These are phyloP conservation scores for Cymbopogon citratus DNA, from an alignment of 176 grass and related monocot species.

Conservation along the genomic window DNA sequence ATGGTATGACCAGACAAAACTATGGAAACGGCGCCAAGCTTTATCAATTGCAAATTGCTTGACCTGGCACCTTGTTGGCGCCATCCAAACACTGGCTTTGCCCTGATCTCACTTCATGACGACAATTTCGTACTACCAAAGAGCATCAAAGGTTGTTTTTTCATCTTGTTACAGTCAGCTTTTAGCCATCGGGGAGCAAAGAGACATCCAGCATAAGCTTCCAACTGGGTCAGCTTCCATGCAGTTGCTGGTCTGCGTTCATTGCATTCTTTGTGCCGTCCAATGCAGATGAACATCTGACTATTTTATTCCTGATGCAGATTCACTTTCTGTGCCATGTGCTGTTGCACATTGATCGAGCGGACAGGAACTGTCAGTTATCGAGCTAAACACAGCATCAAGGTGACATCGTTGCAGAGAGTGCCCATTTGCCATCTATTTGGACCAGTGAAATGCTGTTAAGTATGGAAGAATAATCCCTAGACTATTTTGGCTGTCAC, in stretches of 20 bases:
- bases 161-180: background rate
- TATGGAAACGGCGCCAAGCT: background rate
- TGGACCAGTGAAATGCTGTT: background rate
- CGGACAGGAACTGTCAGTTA: background rate
- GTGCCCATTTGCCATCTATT: background rate
- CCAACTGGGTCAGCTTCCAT: constrained; percentile 29
- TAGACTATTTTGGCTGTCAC: background rate
- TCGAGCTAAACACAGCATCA: background rate
- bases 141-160: background rate
- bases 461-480: background rate
- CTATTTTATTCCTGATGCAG: constrained; percentile 12
- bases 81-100: background rate
- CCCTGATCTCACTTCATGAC: constrained; percentile 6
- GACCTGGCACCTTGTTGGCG: constrained; percentile 17
- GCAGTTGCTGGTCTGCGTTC: background rate
- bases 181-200: constrained; percentile 24
- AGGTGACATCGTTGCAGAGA: background rate
- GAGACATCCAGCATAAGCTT: constrained; percentile 27
- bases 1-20: background rate
- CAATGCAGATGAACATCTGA: background rate
- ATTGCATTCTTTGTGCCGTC: background rate
- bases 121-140: constrained; percentile 17
- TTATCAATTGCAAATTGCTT: constrained; percentile 12
- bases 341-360: background rate
- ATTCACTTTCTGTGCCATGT: constrained; percentile 14